Base-by-base conservation (phyloP, 768 basidiomycete genomes). In the Pholiota microspora region DNA sequence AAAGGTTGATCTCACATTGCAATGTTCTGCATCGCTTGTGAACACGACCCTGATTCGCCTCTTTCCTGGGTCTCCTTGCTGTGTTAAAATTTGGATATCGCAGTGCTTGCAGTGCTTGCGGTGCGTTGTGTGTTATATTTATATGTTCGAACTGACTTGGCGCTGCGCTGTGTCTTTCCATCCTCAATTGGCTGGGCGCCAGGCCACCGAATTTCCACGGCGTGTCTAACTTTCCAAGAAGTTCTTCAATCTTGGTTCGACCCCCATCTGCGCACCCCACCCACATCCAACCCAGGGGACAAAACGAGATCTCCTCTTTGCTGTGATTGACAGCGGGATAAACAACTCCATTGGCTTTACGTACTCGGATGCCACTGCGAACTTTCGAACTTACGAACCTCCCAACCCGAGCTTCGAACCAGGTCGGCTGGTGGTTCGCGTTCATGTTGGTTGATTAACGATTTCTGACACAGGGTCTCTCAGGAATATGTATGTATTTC, bases 281-380 rank as follows among this genome's bases (percentile, higher is more conserved):
- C 31, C 32, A 29, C 45, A 45, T 53, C 38, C 45, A 21, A 28
- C 40, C 45, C 53, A 47, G 47, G 48, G 42, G 16, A 18, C 40
- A 42, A 42, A 42, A 42, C 40, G 23, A 42, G 40, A 42, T 42
- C 40, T 42, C 18, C 40, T 42, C 40, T 38, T 42, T n/a, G 18
- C 18, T 12, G 25, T 46, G 53, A 54, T 38, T 54, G 53, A 54
- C 53, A 54, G 53, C 53, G 27, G 32, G 35, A 47, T 47, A 54
- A 54, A 42, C 40, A 42, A 24, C 40, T 21, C 40, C 45, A 38
- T 47, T 54, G 47, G 48, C 28, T 38, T 54, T 54, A 54, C 53
- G 53, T 54, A 54, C 35, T 47, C 35, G 23, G 6, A 45, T 54
- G 46, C 53, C 53, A 46, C 53, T 45, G 34, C 24, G n/a, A 10